phyloP scores from a whole-genome alignment of 768 basidiomycete genomes.

The Leccinum disarticulatum region DNA sequence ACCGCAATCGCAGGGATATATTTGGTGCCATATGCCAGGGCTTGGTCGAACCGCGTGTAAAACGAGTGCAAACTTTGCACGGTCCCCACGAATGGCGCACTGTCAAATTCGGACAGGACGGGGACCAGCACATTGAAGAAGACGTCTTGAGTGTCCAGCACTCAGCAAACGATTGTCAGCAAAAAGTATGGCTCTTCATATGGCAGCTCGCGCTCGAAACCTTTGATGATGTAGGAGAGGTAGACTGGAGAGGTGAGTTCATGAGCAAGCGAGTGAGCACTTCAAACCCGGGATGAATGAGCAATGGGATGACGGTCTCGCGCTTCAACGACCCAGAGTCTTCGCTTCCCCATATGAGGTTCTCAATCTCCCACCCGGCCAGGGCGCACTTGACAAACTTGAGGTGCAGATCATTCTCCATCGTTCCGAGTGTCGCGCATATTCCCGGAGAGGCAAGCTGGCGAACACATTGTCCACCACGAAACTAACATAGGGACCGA shows the following conservation, averaged over 20 bases:
- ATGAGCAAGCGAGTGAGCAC: slow-evolving; percentile 79
- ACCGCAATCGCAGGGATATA: slow-evolving; percentile 82
- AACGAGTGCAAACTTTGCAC: slow-evolving; percentile 62
- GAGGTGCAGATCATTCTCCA: slow-evolving; percentile 86
- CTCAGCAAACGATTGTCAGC: slow-evolving; percentile 73
- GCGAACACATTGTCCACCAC: too few relatives aligned
- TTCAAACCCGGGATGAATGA: slow-evolving; percentile 85
- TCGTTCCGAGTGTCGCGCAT: slow-evolving; percentile 67
- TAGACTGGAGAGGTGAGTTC: slow-evolving; percentile 66
- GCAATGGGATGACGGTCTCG: slow-evolving; percentile 55
- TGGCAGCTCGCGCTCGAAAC: slow-evolving; percentile 68
- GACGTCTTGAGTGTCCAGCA: slow-evolving; percentile 82
- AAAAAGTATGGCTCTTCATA: slow-evolving; percentile 71
- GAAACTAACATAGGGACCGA: slow-evolving; percentile 79
- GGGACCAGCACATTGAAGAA: slow-evolving; percentile 89
- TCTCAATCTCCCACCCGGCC: slow-evolving; percentile 78
- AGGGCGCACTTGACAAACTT: slow-evolving; percentile 81
- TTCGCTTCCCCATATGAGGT: slow-evolving; percentile 58
- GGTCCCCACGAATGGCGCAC: slow-evolving; percentile 50
- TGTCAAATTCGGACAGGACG: slow-evolving; percentile 66
- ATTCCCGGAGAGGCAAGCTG: slow-evolving; percentile 73
- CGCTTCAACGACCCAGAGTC: slow-evolving; percentile 49
- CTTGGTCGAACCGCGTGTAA: slow-evolving; percentile 74
- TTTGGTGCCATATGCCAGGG: slow-evolving; percentile 68
- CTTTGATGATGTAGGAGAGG: slow-evolving; percentile 73